phyloP scores from a whole-genome alignment of 2,329 filamentous ascomycete species.

The Onygenales sp. region DNA sequence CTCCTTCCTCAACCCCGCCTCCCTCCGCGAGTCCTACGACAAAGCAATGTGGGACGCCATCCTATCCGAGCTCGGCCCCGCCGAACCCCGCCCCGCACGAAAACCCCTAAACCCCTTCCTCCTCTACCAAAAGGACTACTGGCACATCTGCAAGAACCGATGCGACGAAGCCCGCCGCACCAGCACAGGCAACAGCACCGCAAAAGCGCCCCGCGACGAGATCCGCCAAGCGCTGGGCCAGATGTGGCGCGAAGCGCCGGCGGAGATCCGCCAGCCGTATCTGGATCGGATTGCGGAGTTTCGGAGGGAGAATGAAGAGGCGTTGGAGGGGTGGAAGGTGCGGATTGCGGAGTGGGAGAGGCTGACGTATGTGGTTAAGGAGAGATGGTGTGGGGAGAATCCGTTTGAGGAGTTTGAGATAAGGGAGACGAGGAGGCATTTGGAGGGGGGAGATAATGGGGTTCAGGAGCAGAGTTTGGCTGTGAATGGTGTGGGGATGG shows the following conservation, averaged over 20 bases:
- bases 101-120: conserved; percentile 77
- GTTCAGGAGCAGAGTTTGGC: too few species aligned
- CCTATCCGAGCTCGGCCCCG: conserved; percentile 57
- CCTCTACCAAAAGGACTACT: conserved; percentile 72
- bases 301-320: conserved; percentile 56
- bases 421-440: conserved; percentile 2
- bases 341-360: conserved; percentile 47
- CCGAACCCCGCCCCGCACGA: conserved; percentile 62
- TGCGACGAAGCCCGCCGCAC: conserved; percentile 60
- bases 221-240: conserved; percentile 77
- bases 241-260: conserved; percentile 75
- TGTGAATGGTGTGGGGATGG: too few species aligned
- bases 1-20: conserved; percentile 14
- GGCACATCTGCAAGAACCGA: conserved; percentile 52
- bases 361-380: conserved; percentile 28
- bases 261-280: conserved; percentile 66
- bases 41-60: conserved; percentile 49
- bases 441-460: neutral
- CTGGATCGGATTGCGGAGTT: conserved; percentile 63
- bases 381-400: conserved; percentile 30
- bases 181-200: conserved; percentile 55
- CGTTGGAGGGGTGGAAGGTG: conserved; percentile 62
- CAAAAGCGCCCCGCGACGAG: conserved; percentile 60
- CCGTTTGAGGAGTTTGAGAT: conserved; percentile 21
- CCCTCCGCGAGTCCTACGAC: conserved; percentile 44